Conservation (phyloP, 208 protist genomes). For the Crithidia expoeki region DNA sequence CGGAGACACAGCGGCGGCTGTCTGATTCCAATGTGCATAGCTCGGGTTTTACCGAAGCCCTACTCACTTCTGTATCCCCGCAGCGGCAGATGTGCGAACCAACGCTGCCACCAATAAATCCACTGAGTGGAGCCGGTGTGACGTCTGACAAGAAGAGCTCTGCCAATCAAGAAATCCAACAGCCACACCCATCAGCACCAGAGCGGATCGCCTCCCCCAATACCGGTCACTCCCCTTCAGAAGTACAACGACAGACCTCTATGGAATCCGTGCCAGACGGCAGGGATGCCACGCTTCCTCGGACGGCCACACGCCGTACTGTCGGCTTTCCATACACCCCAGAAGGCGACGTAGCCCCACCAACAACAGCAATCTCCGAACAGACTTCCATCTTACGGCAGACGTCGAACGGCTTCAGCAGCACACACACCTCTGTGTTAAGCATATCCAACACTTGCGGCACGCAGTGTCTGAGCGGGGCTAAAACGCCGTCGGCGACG, state of each 20-base stretch:
- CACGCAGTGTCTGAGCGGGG: constrained; percentile 4
- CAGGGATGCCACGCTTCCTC: neutral
- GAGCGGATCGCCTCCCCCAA: neutral
- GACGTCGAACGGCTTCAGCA: constrained; percentile 1
- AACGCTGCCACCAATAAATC: neutral
- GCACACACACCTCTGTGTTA: neutral
- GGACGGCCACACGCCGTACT: neutral
- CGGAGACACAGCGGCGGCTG: constrained; percentile 2
- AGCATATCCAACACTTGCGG: neutral
- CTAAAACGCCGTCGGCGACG: too few species aligned
- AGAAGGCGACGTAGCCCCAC: neutral
- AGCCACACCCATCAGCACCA: neutral
- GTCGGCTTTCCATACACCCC: neutral
- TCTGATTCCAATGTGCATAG: constrained; percentile 3
- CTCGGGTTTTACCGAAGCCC: neutral
- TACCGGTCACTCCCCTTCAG: neutral
- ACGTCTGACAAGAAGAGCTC: neutral
- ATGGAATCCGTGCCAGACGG: neutral
- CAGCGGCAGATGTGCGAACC: neutral
- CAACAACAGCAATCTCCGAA: neutral
- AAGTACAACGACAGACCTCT: neutral
- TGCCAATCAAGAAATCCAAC: neutral
- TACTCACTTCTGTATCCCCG: neutral
- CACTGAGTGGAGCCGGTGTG: neutral
- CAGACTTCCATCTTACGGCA: neutral